phyloP scores from a whole-genome alignment of 495 filamentous ascomycete genomes.

The Aeminium ludgeri region DNA sequence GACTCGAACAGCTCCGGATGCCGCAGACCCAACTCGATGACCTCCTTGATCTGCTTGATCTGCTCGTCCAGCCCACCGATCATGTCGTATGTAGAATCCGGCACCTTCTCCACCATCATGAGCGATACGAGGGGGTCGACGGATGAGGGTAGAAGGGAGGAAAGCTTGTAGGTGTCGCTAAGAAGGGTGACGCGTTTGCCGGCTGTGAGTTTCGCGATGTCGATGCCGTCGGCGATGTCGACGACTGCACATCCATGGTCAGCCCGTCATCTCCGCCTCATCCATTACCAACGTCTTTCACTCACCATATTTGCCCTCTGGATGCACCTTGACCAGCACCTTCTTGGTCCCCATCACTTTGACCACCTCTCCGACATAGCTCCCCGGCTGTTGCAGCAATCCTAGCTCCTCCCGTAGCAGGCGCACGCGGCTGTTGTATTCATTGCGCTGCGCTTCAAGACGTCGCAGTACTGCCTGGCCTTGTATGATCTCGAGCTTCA shows the following conservation, averaged over 20 bases:
- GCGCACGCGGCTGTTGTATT: slow-evolving; percentile 96
- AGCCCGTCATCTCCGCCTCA: background rate
- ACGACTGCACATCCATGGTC: slow-evolving; percentile 48
- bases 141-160: slow-evolving; percentile 92
- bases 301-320: slow-evolving; percentile 98
- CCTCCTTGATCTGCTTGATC: slow-evolving; percentile 99
- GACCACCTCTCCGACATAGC: slow-evolving; percentile 96
- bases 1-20: slow-evolving; percentile 98
- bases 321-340: slow-evolving; percentile 96
- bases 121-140: slow-evolving; percentile 98
- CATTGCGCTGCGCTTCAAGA: slow-evolving; percentile 95
- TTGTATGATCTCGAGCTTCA: slow-evolving; percentile 99
- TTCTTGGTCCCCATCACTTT: slow-evolving; percentile 99
- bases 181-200: slow-evolving; percentile 95
- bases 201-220: slow-evolving; percentile 85
- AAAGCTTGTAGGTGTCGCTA: slow-evolving; percentile 91
- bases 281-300: background rate
- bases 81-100: slow-evolving; percentile 99
- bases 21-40: slow-evolving; percentile 96
- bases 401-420: slow-evolving; percentile 91
- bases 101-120: slow-evolving; percentile 99
- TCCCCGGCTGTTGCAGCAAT: slow-evolving; percentile 89
- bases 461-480: slow-evolving; percentile 87
- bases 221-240: slow-evolving; percentile 86
- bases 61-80: slow-evolving; percentile 97